Base-by-base conservation (phyloP, 352 stramenopile species). In the Phytophthora cactorum region DNA sequence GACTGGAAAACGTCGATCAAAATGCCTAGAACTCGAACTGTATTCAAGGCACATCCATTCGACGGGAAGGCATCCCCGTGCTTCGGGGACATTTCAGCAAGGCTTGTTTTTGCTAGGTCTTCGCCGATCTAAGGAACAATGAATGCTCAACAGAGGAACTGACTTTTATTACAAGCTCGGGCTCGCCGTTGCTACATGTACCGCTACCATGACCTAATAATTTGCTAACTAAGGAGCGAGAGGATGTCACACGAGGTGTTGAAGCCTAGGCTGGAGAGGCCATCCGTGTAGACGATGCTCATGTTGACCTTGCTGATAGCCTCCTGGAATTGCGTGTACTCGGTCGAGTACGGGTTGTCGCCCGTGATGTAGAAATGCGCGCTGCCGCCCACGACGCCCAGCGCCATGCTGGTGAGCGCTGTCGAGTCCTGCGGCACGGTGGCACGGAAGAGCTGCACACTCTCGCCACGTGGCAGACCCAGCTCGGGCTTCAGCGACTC, bases 281-380 rank as follows among this genome's bases (percentile, higher is more conserved):
- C 76, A 32, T 84, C 81, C 50, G 71, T 87, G 78, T 89, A 89
- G n/a, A 84, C 53, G 52, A 89, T 68, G 57, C 74, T 87, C 69
- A 87, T 84, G 66, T 89, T 87, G 49, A 87, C 63, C 36, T 66
- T 70, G 45, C 53, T 59, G 43, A 87, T 73, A n/a, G 77, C 81
- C 27, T 75, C 66, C 14, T 70, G 32, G 54, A 87, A 78, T 34
- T 81, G 61, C n/a, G 63, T 60, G 38, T 78, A 70, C 53, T 75
- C 44, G 10, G 77, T 84, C 45, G 75, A 75, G 66, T 79, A 78
- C 44, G 66, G 62, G 69, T 86, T 81, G 68, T 84, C 72, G 58
- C 81, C 80, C 8, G 70, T 70, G 63, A 89, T 81, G 63, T 73
- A 85, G 57, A 89, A 87, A 61, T 89, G 77, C 15, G 77, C 70